These are phyloP conservation scores for Capsicum pubescens DNA, from an alignment of 257 asterid genomes.

Conservation along the genomic window DNA sequence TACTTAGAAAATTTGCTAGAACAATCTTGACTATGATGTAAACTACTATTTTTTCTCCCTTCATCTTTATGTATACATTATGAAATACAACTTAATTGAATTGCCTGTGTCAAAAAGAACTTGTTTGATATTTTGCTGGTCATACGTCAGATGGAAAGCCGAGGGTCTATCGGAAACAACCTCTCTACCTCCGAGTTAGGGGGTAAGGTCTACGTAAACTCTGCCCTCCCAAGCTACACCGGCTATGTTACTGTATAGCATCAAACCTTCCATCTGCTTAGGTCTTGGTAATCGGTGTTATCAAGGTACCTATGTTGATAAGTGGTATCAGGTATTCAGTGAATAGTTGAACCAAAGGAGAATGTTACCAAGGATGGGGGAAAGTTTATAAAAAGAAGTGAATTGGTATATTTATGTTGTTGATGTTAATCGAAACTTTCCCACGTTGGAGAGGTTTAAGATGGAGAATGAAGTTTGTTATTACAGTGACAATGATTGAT, in stretches of 20 bases:
- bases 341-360: not conserved
- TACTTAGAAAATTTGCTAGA: constrained; percentile 76
- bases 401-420: not conserved
- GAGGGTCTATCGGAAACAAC: no score
- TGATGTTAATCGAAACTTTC: constrained; percentile 6
- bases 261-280: not conserved
- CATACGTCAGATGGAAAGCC: no score
- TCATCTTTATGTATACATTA: constrained; percentile 22
- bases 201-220: no score
- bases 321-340: not conserved
- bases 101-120: constrained; percentile 8
- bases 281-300: not conserved
- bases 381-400: not conserved
- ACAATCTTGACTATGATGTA: constrained; percentile 54
- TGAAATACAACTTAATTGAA: constrained; percentile 9
- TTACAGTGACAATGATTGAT: constrained; percentile 34
- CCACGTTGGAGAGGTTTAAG: constrained; percentile 2
- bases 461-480: constrained; percentile 21
- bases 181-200: no score
- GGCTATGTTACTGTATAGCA: no score
- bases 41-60: not conserved
- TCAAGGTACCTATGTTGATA: not conserved
- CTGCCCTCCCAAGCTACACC: no score
- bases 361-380: not conserved
- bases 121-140: not conserved